Evolutionary conservation across 495 filamentous ascomycete genomes (phyloP), one percentile per base, ranked within the genome.

Genomic region (Neurospora africana): DNA sequence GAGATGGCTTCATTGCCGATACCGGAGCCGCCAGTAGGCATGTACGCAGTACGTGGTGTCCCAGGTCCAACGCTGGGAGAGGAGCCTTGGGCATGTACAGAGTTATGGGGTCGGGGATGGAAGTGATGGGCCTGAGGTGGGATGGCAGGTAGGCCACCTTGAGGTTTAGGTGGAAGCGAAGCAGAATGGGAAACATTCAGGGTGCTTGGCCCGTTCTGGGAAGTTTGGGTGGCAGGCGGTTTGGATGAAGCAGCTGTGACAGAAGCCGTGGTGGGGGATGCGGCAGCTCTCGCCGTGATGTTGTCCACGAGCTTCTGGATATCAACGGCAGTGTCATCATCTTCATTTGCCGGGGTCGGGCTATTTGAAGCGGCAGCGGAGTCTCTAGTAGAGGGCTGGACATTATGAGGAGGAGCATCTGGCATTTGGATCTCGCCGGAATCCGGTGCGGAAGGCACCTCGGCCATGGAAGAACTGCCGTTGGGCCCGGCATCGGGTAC

Each of bases 161-260:
- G 43, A 17, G 87, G 86, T 75, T 86, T 84, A 70, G 88, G 83
- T 69, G 85, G 85, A 47, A 90, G 84, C 72, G 83, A 86, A 33
- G 78, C 72, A 69, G 83, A 79, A 74, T 83, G 78, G 72, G 84
- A 81, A 71, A 85, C 77, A 71, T 84, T 78, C 77, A 84, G 76
- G 73, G 86, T 75, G 71, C 78, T 74, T 71, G 79, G 78, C 15
- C 53, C 53, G 27, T 33, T 65, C 15, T 65, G 53, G 73, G 84
- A 71, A 74, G 72, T 73, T 75, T 79, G 74, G 27, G 79, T 81
- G 72, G 81, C 74, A 76, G 74, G 77, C 72, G 78, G 77, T 70
- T 79, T 68, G 75, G 80, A 40, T 74, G 78, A 74, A 58, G 76
- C 73, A 36, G 75, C 40, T n/a, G 78, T 69, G 70, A 72, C 27